Percentiles rank a stretch among this genome's conserved stretches.
Conservation (phyloP, 257 asterid species). For the Solanum etuberosum region DNA sequence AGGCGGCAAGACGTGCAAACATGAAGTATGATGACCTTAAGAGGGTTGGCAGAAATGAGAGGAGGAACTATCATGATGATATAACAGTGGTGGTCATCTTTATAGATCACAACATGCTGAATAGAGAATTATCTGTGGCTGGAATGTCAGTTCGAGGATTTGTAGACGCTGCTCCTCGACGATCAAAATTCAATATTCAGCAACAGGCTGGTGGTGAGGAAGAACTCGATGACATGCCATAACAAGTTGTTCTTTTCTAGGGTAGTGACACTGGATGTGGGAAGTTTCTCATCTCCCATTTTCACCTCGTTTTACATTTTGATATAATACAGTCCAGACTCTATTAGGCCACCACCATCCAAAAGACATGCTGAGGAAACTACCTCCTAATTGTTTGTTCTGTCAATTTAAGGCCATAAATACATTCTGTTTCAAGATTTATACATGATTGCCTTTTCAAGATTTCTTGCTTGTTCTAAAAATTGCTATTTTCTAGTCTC, state of each 20-base stretch:
- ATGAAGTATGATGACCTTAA: neutral
- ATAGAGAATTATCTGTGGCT: neutral
- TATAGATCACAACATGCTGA: neutral
- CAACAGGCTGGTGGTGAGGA: neutral
- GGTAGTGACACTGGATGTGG: neutral
- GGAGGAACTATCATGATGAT: neutral
- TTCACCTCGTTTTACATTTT: neutral
- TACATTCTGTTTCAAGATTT: neutral
- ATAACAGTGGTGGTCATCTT: neutral
- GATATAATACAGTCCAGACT: neutral
- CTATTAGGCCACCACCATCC: neutral
- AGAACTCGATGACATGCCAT: neutral
- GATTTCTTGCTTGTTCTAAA: neutral
- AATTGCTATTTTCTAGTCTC: neutral
- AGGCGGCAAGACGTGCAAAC: slow-evolving; percentile 21
- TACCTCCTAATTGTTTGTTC: neutral
- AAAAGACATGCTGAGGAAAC: no score
- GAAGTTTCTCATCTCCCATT: neutral
- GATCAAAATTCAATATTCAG: neutral
- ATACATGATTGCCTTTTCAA: neutral
- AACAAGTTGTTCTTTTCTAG: neutral
- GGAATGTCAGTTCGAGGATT: neutral
- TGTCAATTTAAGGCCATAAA: neutral
- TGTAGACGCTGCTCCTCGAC: neutral
- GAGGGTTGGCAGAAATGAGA: neutral